phyloP scores from a whole-genome alignment of 768 basidiomycete species.

The Psilocybe subaeruginosa region DNA sequence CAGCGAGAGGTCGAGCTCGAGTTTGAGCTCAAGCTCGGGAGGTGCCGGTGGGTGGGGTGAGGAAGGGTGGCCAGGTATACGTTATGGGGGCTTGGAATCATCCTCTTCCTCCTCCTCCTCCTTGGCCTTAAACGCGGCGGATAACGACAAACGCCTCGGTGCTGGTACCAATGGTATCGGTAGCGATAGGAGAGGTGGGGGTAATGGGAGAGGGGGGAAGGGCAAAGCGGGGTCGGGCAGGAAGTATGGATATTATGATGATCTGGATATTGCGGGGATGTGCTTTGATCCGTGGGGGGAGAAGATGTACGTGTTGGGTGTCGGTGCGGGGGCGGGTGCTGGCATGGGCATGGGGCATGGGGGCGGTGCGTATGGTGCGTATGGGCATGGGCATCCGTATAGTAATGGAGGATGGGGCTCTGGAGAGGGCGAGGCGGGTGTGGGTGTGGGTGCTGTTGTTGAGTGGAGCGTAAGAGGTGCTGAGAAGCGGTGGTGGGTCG shows the following conservation, averaged over 20 bases:
- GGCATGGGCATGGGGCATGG: constrained; percentile 12
- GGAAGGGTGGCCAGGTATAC: neutral
- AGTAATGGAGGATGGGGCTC: constrained; percentile 5
- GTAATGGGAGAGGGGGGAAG: neutral
- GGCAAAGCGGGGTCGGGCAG: neutral
- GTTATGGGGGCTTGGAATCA: neutral
- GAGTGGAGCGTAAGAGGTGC: constrained; percentile 79
- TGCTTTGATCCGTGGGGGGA: constrained; percentile 36
- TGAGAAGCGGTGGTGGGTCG: constrained; percentile 75
- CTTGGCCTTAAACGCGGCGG: neutral
- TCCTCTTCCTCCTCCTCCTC: no score
- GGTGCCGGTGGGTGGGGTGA: neutral
- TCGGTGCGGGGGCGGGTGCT: constrained; percentile 12
- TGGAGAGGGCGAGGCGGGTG: constrained; percentile 1
- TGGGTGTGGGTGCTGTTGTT: constrained; percentile 42
- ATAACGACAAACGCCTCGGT: no score
- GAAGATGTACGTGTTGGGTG: constrained; percentile 28
- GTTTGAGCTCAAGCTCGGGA: no score
- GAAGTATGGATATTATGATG: constrained; percentile 18
- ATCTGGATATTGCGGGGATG: constrained; percentile 33
- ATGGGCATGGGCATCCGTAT: neutral
- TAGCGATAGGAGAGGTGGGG: no score
- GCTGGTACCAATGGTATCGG: no score
- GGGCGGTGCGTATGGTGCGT: neutral
- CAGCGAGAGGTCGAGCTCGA: no score